Evolutionary conservation across 768 basidiomycete species (phyloP).

Genomic region (Leccinum subgranulosum): DNA sequence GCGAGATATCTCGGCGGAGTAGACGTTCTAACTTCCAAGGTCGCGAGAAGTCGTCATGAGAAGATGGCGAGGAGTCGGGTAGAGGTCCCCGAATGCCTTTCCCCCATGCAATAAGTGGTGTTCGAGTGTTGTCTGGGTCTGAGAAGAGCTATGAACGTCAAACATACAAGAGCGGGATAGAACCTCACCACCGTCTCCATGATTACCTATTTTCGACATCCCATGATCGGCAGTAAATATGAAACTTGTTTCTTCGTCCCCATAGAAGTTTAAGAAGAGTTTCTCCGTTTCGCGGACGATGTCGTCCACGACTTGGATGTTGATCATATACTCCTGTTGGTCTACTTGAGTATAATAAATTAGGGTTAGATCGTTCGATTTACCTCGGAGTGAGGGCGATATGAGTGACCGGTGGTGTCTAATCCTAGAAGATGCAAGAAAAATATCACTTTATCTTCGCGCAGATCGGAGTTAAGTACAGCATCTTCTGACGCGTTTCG

Average conservation of each 20-base stretch:
- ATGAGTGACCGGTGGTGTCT: slow-evolving; percentile 86
- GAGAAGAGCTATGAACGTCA: slow-evolving; percentile 4
- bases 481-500: slow-evolving; percentile 58
- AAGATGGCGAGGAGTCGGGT: slow-evolving; percentile 48
- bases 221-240: slow-evolving; percentile 89
- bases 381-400: slow-evolving; percentile 77
- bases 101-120: slow-evolving; percentile 83
- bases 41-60: slow-evolving; percentile 68
- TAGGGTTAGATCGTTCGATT: not conserved
- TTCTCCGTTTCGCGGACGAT: slow-evolving; percentile 67
- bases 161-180: not conserved
- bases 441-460: slow-evolving; percentile 62
- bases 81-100: slow-evolving; percentile 71
- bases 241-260: slow-evolving; percentile 66
- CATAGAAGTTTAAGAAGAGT: slow-evolving; percentile 61
- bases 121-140: slow-evolving; percentile 89
- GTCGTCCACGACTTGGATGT: slow-evolving; percentile 73
- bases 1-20: slow-evolving; percentile 71
- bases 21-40: slow-evolving; percentile 61
- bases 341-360: not conserved
- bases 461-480: slow-evolving; percentile 48
- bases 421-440: slow-evolving; percentile 83
- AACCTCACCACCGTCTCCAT: slow-evolving; percentile 76
- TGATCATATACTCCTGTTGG: slow-evolving; percentile 79
- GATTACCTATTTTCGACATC: slow-evolving; percentile 86